These are phyloP conservation scores for Apocynum venetum DNA, from an alignment of 257 asterid genomes.

Conservation along the genomic window DNA sequence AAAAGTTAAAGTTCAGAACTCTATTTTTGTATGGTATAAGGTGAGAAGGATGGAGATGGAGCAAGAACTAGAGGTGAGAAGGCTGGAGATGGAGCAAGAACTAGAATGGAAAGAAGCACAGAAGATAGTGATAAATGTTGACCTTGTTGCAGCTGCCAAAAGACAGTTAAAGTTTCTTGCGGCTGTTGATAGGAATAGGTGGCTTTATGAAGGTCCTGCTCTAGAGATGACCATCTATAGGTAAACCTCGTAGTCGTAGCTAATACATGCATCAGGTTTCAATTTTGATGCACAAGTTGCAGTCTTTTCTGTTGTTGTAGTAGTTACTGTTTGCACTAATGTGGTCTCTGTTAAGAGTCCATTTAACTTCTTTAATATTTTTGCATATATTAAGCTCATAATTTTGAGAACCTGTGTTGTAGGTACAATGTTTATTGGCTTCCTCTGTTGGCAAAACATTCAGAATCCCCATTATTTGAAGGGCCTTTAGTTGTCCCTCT, in stretches of 20 bases:
- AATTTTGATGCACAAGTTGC: not conserved
- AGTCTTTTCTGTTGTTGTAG: not conserved
- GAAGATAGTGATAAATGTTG: constrained; percentile 50
- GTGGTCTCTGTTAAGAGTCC: not conserved
- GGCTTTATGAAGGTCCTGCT: constrained; percentile 68
- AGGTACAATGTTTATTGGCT: constrained; percentile 93
- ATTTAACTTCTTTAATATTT: not conserved
- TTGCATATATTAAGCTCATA: not conserved
- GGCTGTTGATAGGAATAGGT: constrained; percentile 75
- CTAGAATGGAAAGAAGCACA: constrained; percentile 87
- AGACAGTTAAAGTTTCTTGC: constrained; percentile 77
- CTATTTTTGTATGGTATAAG: not conserved
- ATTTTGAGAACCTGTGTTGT: constrained; percentile 14
- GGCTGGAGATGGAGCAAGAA: constrained; percentile 63
- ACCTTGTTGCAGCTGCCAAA: constrained; percentile 78
- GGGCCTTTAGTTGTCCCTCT: constrained; percentile 86
- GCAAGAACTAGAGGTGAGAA: constrained; percentile 16
- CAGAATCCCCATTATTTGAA: constrained; percentile 51
- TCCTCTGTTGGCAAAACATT: constrained; percentile 84
- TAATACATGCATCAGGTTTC: not conserved
- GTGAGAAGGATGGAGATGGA: no score
- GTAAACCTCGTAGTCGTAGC: constrained; percentile 17
- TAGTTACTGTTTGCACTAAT: not conserved
- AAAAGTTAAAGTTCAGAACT: not conserved
- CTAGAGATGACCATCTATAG: constrained; percentile 68